phyloP scores from a whole-genome alignment of 2,329 filamentous ascomycete species.

The Anthostomella pinea region DNA sequence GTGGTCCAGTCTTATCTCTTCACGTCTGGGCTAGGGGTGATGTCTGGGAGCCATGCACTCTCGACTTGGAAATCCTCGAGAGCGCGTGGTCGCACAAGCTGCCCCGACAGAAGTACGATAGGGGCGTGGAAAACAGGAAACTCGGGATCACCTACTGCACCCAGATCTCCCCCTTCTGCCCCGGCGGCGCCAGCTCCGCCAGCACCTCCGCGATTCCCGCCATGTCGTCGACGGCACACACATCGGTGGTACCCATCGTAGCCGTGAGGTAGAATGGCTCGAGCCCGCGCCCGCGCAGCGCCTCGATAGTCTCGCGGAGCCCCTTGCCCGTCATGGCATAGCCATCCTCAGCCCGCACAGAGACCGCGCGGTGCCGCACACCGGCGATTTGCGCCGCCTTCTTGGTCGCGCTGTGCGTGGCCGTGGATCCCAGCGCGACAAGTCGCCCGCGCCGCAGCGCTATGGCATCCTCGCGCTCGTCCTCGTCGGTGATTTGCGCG shows the following conservation, averaged over 20 bases:
- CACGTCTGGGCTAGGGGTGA: too few relatives aligned
- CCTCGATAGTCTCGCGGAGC: slow-evolving; percentile 60
- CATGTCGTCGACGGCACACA: slow-evolving; percentile 85
- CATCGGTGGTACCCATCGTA: slow-evolving; percentile 82
- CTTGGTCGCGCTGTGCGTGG: slow-evolving; percentile 79
- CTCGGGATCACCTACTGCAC: too few relatives aligned
- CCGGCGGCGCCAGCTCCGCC: slow-evolving; percentile 27
- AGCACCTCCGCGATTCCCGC: slow-evolving; percentile 58
- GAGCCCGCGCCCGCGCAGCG: slow-evolving; percentile 65
- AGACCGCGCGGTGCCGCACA: slow-evolving; percentile 72
- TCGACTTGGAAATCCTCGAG: too few relatives aligned
- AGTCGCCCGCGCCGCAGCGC: slow-evolving; percentile 66
- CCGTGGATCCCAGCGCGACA: slow-evolving; percentile 76
- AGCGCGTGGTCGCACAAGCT: too few relatives aligned
- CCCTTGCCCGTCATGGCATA: slow-evolving; percentile 68
- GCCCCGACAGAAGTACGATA: too few relatives aligned
- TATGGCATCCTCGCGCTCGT: slow-evolving; percentile 67
- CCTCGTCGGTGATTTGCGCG: slow-evolving; percentile 44
- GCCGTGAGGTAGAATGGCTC: slow-evolving; percentile 85
- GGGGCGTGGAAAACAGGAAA: too few relatives aligned
- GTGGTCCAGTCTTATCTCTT: too few relatives aligned
- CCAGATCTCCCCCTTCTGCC: slow-evolving; percentile 61
- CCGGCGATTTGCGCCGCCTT: slow-evolving; percentile 87
- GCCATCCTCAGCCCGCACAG: slow-evolving; percentile 58
- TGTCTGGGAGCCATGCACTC: too few relatives aligned